Evolutionary conservation across 2,329 filamentous ascomycete genomes (phyloP), one percentile per base, ranked within the genome.

Genomic region (Xylaria sp.): DNA sequence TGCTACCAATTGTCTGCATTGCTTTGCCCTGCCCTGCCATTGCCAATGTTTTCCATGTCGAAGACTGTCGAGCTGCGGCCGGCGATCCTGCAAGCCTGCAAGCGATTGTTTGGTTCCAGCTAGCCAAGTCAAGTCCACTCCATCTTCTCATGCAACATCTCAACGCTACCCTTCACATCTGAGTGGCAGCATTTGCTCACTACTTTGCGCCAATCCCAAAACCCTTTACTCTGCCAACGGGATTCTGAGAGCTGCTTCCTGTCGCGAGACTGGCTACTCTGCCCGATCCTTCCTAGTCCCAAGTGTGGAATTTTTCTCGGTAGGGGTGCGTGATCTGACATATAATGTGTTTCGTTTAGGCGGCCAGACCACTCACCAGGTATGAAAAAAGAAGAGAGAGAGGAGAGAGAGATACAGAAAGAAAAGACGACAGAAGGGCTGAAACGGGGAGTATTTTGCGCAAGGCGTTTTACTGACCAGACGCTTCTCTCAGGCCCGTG

Each of bases 311-410:
- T 58, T 56, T 54, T 56, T 59, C 44, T 63, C 57, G 53, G 65
- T 50, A 50, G 58, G 50, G 58, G 59, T 58, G 55, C 57, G 67
- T 66, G 52, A 67, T 68, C 65, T 72, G 65, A 70, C 65, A 62
- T 63, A 58, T 58, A 52, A 63, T 62, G 62, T 55, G 50, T 63
- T 67, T 70, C 63, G 51, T 69, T 62, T 75, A 91, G 88, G 88
- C 79, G 88, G 88, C 76, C 85, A 88, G 75, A 80, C 83, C 67
- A 84, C 83, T 70, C 89, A 91, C 76, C 87, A 90, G 86, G 87
- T 89, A 87, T 79, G 79, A 71, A 70, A 67, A 61, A 67, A 61
- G 57, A 50, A 37, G 39, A 57, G 54, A 54, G 63, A 60, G 64
- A 42, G 37, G 37, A 42, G 37, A 13, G 37, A 42, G 37, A 42